These are phyloP conservation scores for Penicillium sp. DNA, from an alignment of 2,329 filamentous ascomycete species.

Conservation along the genomic window DNA sequence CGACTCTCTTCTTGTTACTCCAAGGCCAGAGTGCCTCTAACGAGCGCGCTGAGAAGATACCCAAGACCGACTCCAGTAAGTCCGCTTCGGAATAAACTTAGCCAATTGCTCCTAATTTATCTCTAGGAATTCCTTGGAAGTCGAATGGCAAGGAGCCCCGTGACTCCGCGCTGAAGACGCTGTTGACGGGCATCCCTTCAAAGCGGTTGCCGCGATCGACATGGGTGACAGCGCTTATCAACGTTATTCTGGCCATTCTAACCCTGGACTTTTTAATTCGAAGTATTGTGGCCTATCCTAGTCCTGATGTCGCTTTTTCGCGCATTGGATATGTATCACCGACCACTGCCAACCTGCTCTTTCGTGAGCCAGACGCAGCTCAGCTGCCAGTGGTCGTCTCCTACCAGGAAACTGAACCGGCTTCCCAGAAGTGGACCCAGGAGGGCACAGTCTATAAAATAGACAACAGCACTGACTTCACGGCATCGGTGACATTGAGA, in stretches of 20 bases:
- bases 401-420: conserved; percentile 42
- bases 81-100: not conserved
- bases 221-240: conserved; percentile 64
- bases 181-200: conserved; percentile 72
- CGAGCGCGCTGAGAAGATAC: conserved; percentile 5
- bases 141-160: conserved; percentile 6
- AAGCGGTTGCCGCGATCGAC: conserved; percentile 63
- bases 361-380: conserved; percentile 73
- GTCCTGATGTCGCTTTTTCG: conserved; percentile 74
- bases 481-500: conserved; percentile 62
- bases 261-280: conserved; percentile 73
- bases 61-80: conserved; percentile 9
- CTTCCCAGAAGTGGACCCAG: conserved; percentile 53
- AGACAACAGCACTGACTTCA: conserved; percentile 75
- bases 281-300: conserved; percentile 63
- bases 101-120: not conserved
- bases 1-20: conserved; percentile 31
- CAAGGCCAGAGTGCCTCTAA: conserved; percentile 2
- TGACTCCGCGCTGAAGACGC: conserved; percentile 52
- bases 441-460: conserved; percentile 63
- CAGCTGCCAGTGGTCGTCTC: conserved; percentile 72
- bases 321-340: conserved; percentile 82
- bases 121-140: conserved; percentile 2
- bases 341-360: conserved; percentile 69
- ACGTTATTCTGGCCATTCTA: conserved; percentile 62